Evolutionary conservation across 768 basidiomycete species (phyloP), one percentile per base, ranked within the genome.

Genomic region (Mycena latifolia): DNA sequence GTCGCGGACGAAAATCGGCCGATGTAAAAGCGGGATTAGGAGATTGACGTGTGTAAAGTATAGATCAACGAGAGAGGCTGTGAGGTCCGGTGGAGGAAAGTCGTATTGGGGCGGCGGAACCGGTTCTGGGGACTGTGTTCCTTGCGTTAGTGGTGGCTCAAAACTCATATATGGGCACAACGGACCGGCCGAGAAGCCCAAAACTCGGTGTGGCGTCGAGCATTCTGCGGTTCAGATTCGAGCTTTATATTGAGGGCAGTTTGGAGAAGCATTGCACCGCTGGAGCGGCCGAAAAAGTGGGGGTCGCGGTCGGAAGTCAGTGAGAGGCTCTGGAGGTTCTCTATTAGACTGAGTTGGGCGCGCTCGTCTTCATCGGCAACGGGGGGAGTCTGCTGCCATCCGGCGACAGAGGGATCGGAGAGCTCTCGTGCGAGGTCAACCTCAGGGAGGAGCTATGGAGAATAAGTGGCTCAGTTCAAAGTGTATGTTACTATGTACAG

Each of bases 1-100:
- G 25, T 82, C 79, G 33, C 77, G 76, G 46, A 89, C 83, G 67
- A 96, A 95, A 20, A 87, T 87, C 0, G 89, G 88, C 0, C 88
- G 85, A 72, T 95, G 94, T 3, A 97, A 78, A 11, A 96, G 79
- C 1, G 94, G 93, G 1, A 85, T 72, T 52, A 86, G 80, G 4
- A 74, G 65, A 69, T 94, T 91, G 65, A 84, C 66, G 35, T 86
- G 69, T 0, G 66, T 69, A 73, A 96, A 97, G 70, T 90, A 95
- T n/a, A 84, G 75, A 51, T 90, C 82, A 52, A 93, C 78, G 27
- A 97, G 83, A 0, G 71, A 66, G 1, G 71, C 62, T 10, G 87
- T 80, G 20, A 95, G 81, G 50, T 89, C 88, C 7, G 77, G 72
- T 2, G 85, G 82, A 0, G 89, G 89, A 58, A 85, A 90, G 24